Evolutionary conservation across 352 stramenopile genomes (phyloP).

Genomic region (Globisporangium nagaii): DNA sequence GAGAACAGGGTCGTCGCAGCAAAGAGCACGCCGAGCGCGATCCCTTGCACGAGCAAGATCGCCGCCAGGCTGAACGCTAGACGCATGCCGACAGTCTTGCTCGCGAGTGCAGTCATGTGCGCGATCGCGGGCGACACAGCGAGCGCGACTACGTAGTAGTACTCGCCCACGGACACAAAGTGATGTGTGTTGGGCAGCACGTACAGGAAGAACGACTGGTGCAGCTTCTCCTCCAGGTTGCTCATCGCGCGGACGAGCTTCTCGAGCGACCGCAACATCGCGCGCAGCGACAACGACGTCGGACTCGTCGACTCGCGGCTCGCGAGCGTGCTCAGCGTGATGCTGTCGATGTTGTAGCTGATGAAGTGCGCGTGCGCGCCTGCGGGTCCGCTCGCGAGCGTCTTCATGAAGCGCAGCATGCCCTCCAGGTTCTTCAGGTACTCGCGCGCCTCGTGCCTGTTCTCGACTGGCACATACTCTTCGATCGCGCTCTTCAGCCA

Average conservation of each 20-base stretch:
- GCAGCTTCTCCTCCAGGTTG: slow-evolving; percentile 86
- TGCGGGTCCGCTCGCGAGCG: slow-evolving; percentile 49
- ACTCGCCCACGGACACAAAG: slow-evolving; percentile 87
- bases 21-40: slow-evolving; percentile 18
- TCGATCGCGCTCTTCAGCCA: slow-evolving; percentile 1
- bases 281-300: slow-evolving; percentile 21
- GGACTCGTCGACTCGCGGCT: slow-evolving; percentile 12
- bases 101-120: slow-evolving; percentile 45
- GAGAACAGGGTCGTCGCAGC: slow-evolving; percentile 5
- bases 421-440: slow-evolving; percentile 52
- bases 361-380: slow-evolving; percentile 76
- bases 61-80: slow-evolving; percentile 43
- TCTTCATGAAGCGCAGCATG: slow-evolving; percentile 83
- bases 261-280: slow-evolving; percentile 51
- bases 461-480: slow-evolving; percentile 7
- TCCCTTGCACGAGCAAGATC: slow-evolving; percentile 30
- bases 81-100: slow-evolving; percentile 50
- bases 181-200: slow-evolving; percentile 61
- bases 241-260: slow-evolving; percentile 72
- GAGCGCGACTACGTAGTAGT: slow-evolving; percentile 77
- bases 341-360: slow-evolving; percentile 82
- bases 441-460: slow-evolving; percentile 16
- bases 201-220: slow-evolving; percentile 88
- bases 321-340: slow-evolving; percentile 47
- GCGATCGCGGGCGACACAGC: slow-evolving; percentile 60